A percentile compares a stretch with the other conserved stretches of the same genome.
Conservation (phyloP, 1,139 yeast species). For the Blastobotrys persicus region DNA sequence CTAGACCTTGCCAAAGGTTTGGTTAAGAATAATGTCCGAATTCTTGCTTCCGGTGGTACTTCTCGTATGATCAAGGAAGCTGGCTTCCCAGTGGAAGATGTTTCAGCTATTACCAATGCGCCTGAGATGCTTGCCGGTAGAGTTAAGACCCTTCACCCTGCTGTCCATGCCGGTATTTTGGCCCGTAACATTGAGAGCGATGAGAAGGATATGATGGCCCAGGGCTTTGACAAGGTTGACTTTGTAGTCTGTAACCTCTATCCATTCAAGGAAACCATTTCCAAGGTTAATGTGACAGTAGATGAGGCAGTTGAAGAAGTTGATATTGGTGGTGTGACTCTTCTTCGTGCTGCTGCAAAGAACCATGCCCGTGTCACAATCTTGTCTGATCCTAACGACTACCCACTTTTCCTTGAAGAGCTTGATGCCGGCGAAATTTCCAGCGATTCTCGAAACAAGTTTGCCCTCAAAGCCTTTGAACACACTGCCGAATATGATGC, state of each 20-base stretch:
- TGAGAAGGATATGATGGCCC: constrained; percentile 79
- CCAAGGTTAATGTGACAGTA: constrained; percentile 91
- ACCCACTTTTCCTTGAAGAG: constrained; percentile 81
- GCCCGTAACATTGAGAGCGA: constrained; percentile 91
- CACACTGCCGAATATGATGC: constrained; percentile 97
- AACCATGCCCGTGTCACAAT: constrained; percentile 95
- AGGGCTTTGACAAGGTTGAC: constrained; percentile 93
- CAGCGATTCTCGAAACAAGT: constrained; percentile 67
- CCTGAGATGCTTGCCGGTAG: constrained; percentile 99
- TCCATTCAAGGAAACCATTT: constrained; percentile 96
- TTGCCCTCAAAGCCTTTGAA: constrained; percentile 96
- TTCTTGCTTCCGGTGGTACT: constrained; percentile 97
- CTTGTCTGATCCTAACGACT: constrained; percentile 90
- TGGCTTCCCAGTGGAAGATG: constrained; percentile 97
- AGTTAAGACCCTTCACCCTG: constrained; percentile 97
- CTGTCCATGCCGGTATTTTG: constrained; percentile 96
- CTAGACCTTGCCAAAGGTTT: constrained; percentile 95
- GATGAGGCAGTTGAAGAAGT: constrained; percentile 98
- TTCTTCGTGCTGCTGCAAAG: constrained; percentile 97
- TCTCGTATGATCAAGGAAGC: constrained; percentile 93
- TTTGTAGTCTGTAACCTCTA: constrained; percentile 95
- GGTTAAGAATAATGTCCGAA: constrained; percentile 80
- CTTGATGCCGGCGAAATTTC: constrained; percentile 77
- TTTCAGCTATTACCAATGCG: constrained; percentile 90
- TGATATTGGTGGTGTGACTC: constrained; percentile 97